These are phyloP conservation scores for Porcisia hertigi DNA, from an alignment of 208 protist genomes.

Conservation along the genomic window DNA sequence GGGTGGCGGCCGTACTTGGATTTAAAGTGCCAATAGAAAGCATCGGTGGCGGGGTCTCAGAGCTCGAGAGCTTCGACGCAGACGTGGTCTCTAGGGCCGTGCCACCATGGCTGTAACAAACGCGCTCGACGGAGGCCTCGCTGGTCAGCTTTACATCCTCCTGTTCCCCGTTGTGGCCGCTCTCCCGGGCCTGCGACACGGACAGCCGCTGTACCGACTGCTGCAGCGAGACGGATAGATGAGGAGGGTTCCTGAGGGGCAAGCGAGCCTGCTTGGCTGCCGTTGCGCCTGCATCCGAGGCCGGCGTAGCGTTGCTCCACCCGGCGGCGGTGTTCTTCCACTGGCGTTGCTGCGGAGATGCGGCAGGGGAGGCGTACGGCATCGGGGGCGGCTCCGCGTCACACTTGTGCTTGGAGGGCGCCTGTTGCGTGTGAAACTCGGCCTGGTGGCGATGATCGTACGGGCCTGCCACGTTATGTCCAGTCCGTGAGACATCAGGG, in stretches of 20 bases:
- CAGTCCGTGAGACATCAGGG: conserved; percentile 4
- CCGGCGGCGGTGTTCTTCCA: background rate
- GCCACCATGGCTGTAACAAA: background rate
- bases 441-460: background rate
- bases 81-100: background rate
- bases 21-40: background rate
- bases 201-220: background rate
- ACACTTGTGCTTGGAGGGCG: too few species aligned
- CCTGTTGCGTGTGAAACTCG: background rate
- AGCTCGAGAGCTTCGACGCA: background rate
- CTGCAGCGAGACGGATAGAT: background rate
- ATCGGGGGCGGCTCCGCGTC: too few species aligned
- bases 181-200: conserved; percentile 2
- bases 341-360: too few species aligned
- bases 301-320: background rate
- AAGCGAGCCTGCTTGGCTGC: background rate
- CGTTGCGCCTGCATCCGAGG: background rate
- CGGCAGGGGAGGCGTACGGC: background rate
- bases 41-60: background rate
- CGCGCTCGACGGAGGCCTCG: background rate
- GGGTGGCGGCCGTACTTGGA: background rate
- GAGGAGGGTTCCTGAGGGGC: background rate
- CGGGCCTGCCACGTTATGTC: background rate
- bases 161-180: background rate
- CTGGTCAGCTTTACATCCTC: background rate